phyloP scores from a whole-genome alignment of 345 rosid genomes.

The Nephelium lappaceum region DNA sequence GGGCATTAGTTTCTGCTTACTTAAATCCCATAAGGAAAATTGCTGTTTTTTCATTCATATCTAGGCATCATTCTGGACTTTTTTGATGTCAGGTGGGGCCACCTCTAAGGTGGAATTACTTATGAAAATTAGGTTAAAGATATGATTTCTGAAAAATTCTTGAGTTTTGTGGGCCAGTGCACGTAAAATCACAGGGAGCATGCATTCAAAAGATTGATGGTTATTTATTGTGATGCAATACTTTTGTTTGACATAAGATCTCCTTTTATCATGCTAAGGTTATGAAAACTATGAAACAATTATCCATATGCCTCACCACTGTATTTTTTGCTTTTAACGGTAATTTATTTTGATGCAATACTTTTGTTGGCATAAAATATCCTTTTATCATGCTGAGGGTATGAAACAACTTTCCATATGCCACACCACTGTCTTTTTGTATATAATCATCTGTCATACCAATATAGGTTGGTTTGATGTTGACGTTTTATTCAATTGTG shows the following conservation, averaged over 20 bases:
- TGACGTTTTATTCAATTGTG: neutral
- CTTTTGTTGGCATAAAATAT: neutral
- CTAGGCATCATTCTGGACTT: neutral
- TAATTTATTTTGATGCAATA: neutral
- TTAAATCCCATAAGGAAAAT: neutral
- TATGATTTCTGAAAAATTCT: neutral
- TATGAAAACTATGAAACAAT: neutral
- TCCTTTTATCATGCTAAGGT: neutral
- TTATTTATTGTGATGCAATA: neutral
- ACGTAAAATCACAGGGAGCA: neutral
- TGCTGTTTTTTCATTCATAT: neutral
- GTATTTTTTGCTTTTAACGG: neutral
- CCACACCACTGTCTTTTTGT: neutral
- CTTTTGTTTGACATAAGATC: neutral
- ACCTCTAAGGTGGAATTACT: neutral
- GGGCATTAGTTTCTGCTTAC: neutral
- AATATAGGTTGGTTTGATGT: neutral
- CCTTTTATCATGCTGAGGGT: neutral
- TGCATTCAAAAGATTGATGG: neutral
- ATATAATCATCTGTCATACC: too few relatives aligned
- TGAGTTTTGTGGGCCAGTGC: neutral
- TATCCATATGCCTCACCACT: neutral
- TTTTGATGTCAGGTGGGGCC: neutral
- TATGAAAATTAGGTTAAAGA: neutral
- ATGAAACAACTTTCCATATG: neutral